phyloP scores from a whole-genome alignment of 495 filamentous ascomycete species.

The Niebla homalea region DNA sequence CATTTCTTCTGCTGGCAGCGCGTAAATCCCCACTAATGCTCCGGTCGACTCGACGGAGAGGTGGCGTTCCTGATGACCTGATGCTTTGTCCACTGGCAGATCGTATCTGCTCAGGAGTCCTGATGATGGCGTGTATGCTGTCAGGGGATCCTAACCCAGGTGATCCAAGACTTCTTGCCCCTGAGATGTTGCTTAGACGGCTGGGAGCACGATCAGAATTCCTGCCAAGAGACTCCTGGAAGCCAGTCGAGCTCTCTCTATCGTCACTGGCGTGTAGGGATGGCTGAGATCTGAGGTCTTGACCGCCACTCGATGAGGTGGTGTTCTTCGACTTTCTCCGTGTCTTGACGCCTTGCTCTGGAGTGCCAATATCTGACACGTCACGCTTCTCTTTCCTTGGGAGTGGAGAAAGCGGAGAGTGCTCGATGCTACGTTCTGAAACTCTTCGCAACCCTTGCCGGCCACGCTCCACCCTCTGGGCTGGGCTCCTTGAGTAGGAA shows the following conservation, averaged over 20 bases:
- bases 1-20: slow-evolving; percentile 40
- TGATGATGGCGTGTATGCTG: slow-evolving; percentile 23
- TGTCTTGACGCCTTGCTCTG: slow-evolving; percentile 22
- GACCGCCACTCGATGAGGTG: too few species aligned
- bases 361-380: slow-evolving; percentile 21
- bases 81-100: slow-evolving; percentile 47
- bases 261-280: neutral
- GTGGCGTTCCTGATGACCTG: slow-evolving; percentile 39
- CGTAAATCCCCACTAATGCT: slow-evolving; percentile 70
- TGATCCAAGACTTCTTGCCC: slow-evolving; percentile 2
- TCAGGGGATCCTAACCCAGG: slow-evolving; percentile 31
- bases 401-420: slow-evolving; percentile 21
- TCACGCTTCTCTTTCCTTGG: slow-evolving; percentile 22
- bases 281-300: neutral
- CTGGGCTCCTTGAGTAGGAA: slow-evolving; percentile 7
- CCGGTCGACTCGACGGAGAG: slow-evolving; percentile 58
- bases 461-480: slow-evolving; percentile 5
- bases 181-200: slow-evolving; percentile 25
- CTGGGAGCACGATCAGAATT: slow-evolving; percentile 13
- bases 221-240: slow-evolving; percentile 1
- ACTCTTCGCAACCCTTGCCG: slow-evolving; percentile 26
- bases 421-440: slow-evolving; percentile 26
- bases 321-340: neutral
- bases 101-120: slow-evolving; percentile 46
- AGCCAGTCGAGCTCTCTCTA: neutral